Percentiles rank a stretch among this genome's conserved stretches.
Evolutionary conservation across 371 early-diverging fungal genomes (phyloP).

Genomic region (Mucor ambiguus): DNA sequence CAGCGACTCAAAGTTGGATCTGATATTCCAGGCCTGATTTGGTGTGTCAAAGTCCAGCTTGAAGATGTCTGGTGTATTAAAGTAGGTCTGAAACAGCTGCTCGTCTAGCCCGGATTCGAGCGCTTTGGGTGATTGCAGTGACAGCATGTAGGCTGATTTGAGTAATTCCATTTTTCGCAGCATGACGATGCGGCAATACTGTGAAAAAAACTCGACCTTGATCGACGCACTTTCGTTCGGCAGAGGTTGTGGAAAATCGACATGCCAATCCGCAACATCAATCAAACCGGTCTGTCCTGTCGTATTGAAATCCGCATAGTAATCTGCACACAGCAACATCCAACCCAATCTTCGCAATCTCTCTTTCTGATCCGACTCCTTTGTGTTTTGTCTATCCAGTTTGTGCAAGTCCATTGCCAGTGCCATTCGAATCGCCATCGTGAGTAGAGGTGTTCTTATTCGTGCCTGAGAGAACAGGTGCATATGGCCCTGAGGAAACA

Average conservation of each 20-base stretch:
- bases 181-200: conserved; percentile 42
- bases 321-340: conserved; percentile 50
- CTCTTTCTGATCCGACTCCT: conserved; percentile 39
- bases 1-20: conserved; percentile 32
- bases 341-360: conserved; percentile 41
- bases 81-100: conserved; percentile 29
- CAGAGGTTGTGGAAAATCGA: conserved; percentile 43
- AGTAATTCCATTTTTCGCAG: conserved; percentile 46
- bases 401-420: conserved; percentile 43
- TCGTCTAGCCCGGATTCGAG: conserved; percentile 28
- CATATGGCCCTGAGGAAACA: conserved; percentile 40
- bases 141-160: conserved; percentile 33
- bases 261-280: conserved; percentile 43
- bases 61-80: conserved; percentile 38
- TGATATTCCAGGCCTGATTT: conserved; percentile 15
- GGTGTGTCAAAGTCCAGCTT: conserved; percentile 24
- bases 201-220: conserved; percentile 31
- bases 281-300: conserved; percentile 37
- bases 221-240: conserved; percentile 24
- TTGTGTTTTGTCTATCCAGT: conserved; percentile 26
- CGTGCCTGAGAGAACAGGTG: conserved; percentile 37
- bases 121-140: conserved; percentile 30
- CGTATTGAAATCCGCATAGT: conserved; percentile 42
- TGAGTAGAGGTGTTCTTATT: conserved; percentile 28
- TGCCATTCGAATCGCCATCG: conserved; percentile 36